Evolutionary conservation across 2,329 filamentous ascomycete species (phyloP), one percentile per base, ranked within the genome.

Genomic region (Hymenoscyphus repandus): DNA sequence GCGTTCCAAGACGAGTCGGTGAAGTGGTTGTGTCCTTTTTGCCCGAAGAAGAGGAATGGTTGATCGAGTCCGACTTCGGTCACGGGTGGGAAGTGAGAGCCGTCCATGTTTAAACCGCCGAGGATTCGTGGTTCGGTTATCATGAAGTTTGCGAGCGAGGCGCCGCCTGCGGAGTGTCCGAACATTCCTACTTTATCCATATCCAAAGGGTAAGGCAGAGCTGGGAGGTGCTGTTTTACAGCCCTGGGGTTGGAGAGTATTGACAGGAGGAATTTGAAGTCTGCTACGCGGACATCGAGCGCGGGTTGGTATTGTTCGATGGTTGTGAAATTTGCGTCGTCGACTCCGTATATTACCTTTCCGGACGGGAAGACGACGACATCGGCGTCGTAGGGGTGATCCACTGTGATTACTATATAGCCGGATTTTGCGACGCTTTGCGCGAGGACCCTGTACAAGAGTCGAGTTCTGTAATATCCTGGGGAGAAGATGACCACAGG

Each of bases 301-400:
- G 58, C 40, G 30, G 38, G 46, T 17, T 48, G 38, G 12, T 41
- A 45, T 30, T 47, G 50, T 9, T 55, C 45, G 6, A 39, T 45
- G 41, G 58, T 50, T 7, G 45, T 50, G 3, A 47, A 58, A 17
- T 65, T 56, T 39, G 56, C 17, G 11, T 45, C 31, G 10, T 37
- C 44, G 30, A 45, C 31, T 9, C 45, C 39, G 18, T 45, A 65
- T 18, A 65, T 60, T 6, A 67, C 52, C 2, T 58, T 62, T 5
- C 65, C 70, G 49, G 71, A 61, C 2, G 68, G 67, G 43, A 70
- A 72, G 42, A 70, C 63, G 10, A 75, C 66, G 12, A 75, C 66
- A 30, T 66, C 59, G 2, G 69, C 66, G 43, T 74, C 72, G 47
- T 71, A 67, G 0, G 72, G 69, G 50, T 75, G 72, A 54, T 76